These are phyloP conservation scores for Aspergillus ruber DNA, from an alignment of 2,329 filamentous ascomycete genomes.

Conservation along the genomic window DNA sequence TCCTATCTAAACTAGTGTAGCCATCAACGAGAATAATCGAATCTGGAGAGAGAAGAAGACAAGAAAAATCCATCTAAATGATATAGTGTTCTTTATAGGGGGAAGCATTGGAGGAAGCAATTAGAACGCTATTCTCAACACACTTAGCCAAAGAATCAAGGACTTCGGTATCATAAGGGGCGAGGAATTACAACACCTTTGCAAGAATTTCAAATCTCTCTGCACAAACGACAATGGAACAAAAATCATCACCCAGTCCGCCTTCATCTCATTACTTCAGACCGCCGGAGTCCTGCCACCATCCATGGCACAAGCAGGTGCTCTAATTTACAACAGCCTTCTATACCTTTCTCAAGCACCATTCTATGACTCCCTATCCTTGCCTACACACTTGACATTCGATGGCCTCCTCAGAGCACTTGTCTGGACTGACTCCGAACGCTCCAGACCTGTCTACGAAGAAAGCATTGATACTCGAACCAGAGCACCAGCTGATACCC, in stretches of 20 bases:
- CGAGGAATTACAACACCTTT: background rate
- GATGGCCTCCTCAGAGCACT: background rate
- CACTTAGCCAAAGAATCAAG: background rate
- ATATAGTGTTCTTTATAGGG: too few relatives aligned
- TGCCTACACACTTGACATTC: background rate
- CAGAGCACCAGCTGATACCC: background rate
- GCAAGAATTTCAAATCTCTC: background rate
- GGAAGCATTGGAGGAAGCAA: too few relatives aligned
- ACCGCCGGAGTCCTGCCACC: background rate
- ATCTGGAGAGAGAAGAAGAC: too few relatives aligned
- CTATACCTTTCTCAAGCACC: background rate
- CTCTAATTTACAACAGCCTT: background rate
- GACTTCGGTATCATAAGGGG: background rate
- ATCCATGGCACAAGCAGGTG: background rate
- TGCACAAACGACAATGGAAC: background rate
- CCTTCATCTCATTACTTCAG: background rate
- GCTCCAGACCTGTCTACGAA: background rate
- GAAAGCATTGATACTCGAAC: background rate
- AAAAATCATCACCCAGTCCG: background rate
- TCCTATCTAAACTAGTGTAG: too few relatives aligned
- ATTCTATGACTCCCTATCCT: background rate
- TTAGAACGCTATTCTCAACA: background rate
- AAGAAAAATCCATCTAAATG: too few relatives aligned
- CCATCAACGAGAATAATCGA: too few relatives aligned
- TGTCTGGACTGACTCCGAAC: background rate